These are phyloP conservation scores for Penicillium sp. DNA, from an alignment of 2,329 filamentous ascomycete genomes.

Conservation along the genomic window DNA sequence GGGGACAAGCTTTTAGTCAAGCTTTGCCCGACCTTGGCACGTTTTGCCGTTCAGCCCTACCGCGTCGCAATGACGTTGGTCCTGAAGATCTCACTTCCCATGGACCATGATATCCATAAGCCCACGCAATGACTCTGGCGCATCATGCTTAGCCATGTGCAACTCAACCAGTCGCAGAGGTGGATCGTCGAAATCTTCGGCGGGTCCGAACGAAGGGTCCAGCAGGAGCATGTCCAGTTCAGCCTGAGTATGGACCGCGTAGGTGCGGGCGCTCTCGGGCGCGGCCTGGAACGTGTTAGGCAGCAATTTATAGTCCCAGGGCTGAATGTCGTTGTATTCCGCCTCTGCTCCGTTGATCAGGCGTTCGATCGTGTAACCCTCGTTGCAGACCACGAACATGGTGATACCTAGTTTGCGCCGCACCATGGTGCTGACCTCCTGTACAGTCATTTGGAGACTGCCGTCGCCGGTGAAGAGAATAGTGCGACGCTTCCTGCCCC, in stretches of 20 bases:
- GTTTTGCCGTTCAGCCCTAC: slow-evolving; percentile 2
- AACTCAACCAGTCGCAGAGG: slow-evolving; percentile 73
- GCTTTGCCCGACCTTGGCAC: slow-evolving; percentile 9
- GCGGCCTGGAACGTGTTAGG: slow-evolving; percentile 66
- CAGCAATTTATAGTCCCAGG: slow-evolving; percentile 71
- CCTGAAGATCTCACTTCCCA: not conserved
- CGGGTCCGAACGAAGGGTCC: slow-evolving; percentile 61
- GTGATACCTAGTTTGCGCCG: slow-evolving; percentile 69
- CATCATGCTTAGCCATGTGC: slow-evolving; percentile 75
- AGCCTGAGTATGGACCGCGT: slow-evolving; percentile 65
- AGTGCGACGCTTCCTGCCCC: slow-evolving; percentile 54
- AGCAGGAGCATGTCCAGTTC: slow-evolving; percentile 65
- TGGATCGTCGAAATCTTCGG: slow-evolving; percentile 23
- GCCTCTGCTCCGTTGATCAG: slow-evolving; percentile 79
- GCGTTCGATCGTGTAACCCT: slow-evolving; percentile 83
- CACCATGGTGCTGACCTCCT: slow-evolving; percentile 80
- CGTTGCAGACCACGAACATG: slow-evolving; percentile 80
- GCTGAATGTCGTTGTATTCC: slow-evolving; percentile 73
- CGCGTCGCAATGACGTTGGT: not conserved
- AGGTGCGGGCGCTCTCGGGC: slow-evolving; percentile 59
- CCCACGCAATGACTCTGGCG: slow-evolving; percentile 47
- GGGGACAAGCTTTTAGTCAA: slow-evolving; percentile 9
- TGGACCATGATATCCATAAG: not conserved
- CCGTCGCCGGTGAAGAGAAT: slow-evolving; percentile 87
- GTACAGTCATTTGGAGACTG: slow-evolving; percentile 77